Percentiles rank a stretch among this genome's conserved stretches.
Evolutionary conservation across 495 filamentous ascomycete genomes (phyloP).

Genomic region (Penicillium parvum): DNA sequence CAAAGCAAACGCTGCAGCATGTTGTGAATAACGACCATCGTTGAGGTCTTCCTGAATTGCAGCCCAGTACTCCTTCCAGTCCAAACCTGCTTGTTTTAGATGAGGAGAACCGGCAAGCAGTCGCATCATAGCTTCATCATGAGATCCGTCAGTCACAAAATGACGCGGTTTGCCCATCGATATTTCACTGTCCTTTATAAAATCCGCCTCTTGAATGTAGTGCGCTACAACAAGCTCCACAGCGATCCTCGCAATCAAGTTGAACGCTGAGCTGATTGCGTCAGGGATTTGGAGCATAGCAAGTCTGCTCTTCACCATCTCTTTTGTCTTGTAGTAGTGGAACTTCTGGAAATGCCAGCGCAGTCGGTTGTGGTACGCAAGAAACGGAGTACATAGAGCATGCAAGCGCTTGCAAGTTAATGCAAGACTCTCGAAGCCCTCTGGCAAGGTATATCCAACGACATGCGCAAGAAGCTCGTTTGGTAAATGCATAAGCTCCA

Average conservation of each 20-base stretch:
- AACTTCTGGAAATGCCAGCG: conserved; percentile 31
- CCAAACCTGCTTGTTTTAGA: conserved; percentile 28
- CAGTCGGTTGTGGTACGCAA: conserved; percentile 30
- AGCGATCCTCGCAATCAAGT: conserved; percentile 28
- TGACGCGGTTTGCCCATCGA: conserved; percentile 13
- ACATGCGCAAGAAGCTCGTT: conserved; percentile 1
- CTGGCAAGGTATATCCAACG: conserved; percentile 22
- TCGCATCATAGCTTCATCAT: conserved; percentile 21
- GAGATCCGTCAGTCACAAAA: conserved; percentile 13
- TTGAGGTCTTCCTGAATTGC: conserved; percentile 24
- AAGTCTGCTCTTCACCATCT: conserved; percentile 7
- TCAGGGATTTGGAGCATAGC: conserved; percentile 2
- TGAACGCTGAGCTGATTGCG: conserved; percentile 18
- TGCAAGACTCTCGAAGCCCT: conserved; percentile 38
- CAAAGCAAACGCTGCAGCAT: conserved; percentile 32
- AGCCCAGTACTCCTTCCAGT: conserved; percentile 34
- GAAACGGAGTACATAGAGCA: conserved; percentile 22
- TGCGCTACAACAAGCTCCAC: conserved; percentile 31
- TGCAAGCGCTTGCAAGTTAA: conserved; percentile 32
- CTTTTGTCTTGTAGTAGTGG: conserved; percentile 22
- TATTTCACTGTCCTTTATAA: conserved; percentile 24
- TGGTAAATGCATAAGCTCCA: conserved; percentile 5
- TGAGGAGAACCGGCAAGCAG: conserved; percentile 29
- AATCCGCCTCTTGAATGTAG: conserved; percentile 29
- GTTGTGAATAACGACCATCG: conserved; percentile 27